A percentile compares a stretch with the other conserved stretches of the same genome.
Evolutionary conservation across 208 protist genomes (phyloP).

Genomic region (Acanthamoeba quina): DNA sequence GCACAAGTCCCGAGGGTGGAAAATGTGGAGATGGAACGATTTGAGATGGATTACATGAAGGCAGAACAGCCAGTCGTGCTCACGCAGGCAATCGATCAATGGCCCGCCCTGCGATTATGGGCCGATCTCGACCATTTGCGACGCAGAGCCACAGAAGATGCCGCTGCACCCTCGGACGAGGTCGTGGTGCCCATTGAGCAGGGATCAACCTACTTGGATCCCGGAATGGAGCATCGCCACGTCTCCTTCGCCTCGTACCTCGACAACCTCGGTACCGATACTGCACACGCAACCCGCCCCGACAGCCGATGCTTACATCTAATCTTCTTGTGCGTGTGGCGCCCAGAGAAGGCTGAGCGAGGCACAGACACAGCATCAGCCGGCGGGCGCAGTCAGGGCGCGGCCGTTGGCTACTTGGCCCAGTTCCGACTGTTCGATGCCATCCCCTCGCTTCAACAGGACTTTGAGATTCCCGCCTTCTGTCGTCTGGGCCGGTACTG

Average conservation of each 20-base stretch:
- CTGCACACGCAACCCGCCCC: background rate
- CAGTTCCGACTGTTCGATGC: conserved; percentile 22
- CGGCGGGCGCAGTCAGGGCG: background rate
- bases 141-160: background rate
- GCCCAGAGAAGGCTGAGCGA: background rate
- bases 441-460: background rate
- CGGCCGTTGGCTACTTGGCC: background rate
- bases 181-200: conserved; percentile 1
- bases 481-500: background rate
- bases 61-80: background rate
- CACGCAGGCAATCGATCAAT: background rate
- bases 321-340: background rate
- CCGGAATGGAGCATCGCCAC: background rate
- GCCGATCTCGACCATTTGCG: background rate
- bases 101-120: conserved; percentile 12
- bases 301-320: background rate
- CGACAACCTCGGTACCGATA: background rate
- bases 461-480: conserved; percentile 30
- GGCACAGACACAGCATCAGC: background rate
- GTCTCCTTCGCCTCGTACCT: background rate
- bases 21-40: background rate
- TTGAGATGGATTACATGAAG: background rate
- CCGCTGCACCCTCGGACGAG: background rate
- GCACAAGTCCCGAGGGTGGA: background rate
- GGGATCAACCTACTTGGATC: background rate